phyloP scores from a whole-genome alignment of 495 filamentous ascomycete species.

The Talaromyces nanjingensis region DNA sequence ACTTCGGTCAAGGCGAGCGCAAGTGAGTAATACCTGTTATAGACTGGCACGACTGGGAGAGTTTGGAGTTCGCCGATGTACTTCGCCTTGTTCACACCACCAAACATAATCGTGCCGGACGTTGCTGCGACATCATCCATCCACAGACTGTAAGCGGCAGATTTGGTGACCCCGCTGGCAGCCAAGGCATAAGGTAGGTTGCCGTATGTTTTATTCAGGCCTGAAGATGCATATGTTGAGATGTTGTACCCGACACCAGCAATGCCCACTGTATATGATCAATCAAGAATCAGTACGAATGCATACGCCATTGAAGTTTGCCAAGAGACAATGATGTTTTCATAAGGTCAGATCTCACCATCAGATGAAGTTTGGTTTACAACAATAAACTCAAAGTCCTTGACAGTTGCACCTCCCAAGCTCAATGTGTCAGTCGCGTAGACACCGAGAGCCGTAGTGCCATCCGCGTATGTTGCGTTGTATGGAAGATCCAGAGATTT shows the following conservation, averaged over 20 bases:
- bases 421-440: slow-evolving; percentile 69
- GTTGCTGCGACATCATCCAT: slow-evolving; percentile 64
- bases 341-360: slow-evolving; percentile 10
- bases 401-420: slow-evolving; percentile 52
- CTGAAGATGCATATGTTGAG: slow-evolving; percentile 57
- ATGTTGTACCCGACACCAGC: slow-evolving; percentile 70
- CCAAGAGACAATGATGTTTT: no score
- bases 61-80: slow-evolving; percentile 61
- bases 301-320: no score
- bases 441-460: slow-evolving; percentile 61
- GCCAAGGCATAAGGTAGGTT: slow-evolving; percentile 68
- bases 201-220: slow-evolving; percentile 41
- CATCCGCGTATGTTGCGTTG: slow-evolving; percentile 75
- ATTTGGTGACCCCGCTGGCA: slow-evolving; percentile 57
- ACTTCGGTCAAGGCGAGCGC: slow-evolving; percentile 66
- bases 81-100: slow-evolving; percentile 73
- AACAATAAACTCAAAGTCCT: slow-evolving; percentile 65
- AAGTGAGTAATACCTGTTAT: slow-evolving; percentile 56
- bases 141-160: slow-evolving; percentile 78
- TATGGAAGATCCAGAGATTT: slow-evolving; percentile 58
- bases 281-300: no score
- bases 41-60: slow-evolving; percentile 54
- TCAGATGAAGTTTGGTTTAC: slow-evolving; percentile 54
- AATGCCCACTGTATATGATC: slow-evolving; percentile 51
- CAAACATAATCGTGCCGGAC: slow-evolving; percentile 78